Percentiles rank a stretch among this genome's conserved stretches.
phyloP scores from a whole-genome alignment of 768 basidiomycete genomes.

The Tylopilus intermedius region DNA sequence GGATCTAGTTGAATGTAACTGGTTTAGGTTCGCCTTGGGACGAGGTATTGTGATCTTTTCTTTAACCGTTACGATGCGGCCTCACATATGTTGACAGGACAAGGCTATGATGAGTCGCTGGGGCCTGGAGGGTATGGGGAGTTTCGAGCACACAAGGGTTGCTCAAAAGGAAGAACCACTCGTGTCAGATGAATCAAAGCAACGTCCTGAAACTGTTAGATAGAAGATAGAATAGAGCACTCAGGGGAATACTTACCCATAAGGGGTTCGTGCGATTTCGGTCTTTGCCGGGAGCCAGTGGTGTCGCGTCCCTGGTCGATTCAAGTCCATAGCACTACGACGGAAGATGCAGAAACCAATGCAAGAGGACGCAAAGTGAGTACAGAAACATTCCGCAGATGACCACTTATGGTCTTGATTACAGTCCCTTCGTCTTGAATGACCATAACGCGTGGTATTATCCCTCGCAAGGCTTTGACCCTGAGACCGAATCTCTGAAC shows the following conservation, averaged over 20 bases:
- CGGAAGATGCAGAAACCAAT: slow-evolving; percentile 26
- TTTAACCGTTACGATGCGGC: neutral
- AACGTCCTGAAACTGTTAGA: neutral
- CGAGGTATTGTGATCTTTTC: slow-evolving; percentile 45
- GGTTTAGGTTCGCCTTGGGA: slow-evolving; percentile 85
- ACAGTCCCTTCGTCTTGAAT: slow-evolving; percentile 48
- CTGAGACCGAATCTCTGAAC: slow-evolving; percentile 54
- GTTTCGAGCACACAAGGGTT: slow-evolving; percentile 73
- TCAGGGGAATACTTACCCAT: neutral
- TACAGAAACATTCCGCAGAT: neutral
- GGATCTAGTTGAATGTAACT: slow-evolving; percentile 5
- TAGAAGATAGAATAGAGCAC: neutral
- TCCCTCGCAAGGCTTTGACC: slow-evolving; percentile 69
- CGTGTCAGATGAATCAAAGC: slow-evolving; percentile 4
- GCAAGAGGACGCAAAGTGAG: slow-evolving; percentile 32
- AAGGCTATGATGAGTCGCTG: slow-evolving; percentile 90
- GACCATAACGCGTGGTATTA: slow-evolving; percentile 83
- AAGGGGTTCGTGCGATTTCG: slow-evolving; percentile 8
- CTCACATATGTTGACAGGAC: slow-evolving; percentile 45
- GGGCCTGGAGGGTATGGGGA: slow-evolving; percentile 88
- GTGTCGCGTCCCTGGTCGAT: neutral
- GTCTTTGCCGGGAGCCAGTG: slow-evolving; percentile 22
- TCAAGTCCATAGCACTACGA: neutral
- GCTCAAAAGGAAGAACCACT: slow-evolving; percentile 46
- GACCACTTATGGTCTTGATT: slow-evolving; percentile 7